Percentiles rank a stretch among this genome's conserved stretches.
Evolutionary conservation across 352 stramenopile genomes (phyloP).

Genomic region (Pythium insidiosum): DNA sequence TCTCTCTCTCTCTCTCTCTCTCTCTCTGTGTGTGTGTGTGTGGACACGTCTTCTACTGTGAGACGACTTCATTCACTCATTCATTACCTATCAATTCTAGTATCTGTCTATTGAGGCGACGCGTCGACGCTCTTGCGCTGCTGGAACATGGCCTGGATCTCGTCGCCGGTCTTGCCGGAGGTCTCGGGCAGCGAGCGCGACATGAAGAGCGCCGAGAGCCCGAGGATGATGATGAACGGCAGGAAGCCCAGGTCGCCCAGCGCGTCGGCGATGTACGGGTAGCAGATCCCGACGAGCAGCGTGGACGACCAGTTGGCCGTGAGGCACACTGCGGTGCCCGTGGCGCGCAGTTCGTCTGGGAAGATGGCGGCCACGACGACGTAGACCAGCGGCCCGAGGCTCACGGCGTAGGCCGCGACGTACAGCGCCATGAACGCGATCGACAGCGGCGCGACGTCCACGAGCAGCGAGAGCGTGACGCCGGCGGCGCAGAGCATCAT

Average conservation of each 20-base stretch:
- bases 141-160: constrained; percentile 52
- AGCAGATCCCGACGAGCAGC: constrained; percentile 45
- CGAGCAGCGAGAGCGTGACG: constrained; percentile 28
- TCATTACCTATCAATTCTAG: no score
- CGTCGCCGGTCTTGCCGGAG: constrained; percentile 39
- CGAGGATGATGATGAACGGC: constrained; percentile 36
- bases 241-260: constrained; percentile 33
- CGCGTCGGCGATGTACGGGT: constrained; percentile 43
- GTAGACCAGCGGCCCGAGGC: constrained; percentile 46
- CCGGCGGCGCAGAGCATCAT: constrained; percentile 37
- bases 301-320: constrained; percentile 47
- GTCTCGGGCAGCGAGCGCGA: constrained; percentile 47
- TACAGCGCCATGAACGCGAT: constrained; percentile 45
- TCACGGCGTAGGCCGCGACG: constrained; percentile 33
- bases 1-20: no score
- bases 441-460: constrained; percentile 18
- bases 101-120: no score
- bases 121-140: no score
- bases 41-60: no score
- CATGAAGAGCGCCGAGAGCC: constrained; percentile 35
- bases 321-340: constrained; percentile 31
- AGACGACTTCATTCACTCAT: no score
- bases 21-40: no score
- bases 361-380: constrained; percentile 50
- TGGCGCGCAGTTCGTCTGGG: constrained; percentile 37